Percentiles rank a stretch among this genome's conserved stretches.
Conservation (phyloP, 2,329 filamentous ascomycete species). For the Ophiosphaerella narmari region DNA sequence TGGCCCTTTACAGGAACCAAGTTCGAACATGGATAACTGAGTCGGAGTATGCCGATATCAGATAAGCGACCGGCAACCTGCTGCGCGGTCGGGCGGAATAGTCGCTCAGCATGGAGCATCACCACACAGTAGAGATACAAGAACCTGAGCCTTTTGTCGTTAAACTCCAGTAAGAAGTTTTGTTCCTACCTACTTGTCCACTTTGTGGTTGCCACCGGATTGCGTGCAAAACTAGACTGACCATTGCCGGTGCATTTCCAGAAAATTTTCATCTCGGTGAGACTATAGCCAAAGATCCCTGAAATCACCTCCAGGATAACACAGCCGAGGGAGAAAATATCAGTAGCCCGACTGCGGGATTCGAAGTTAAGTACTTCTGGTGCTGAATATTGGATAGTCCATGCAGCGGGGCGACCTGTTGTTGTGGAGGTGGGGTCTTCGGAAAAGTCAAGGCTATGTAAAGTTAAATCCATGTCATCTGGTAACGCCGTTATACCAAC, state of each 20-base stretch:
- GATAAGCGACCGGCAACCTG: slow-evolving; percentile 6
- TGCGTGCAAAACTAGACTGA: slow-evolving; percentile 16
- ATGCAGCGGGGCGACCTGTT: slow-evolving; percentile 12
- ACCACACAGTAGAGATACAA: no score
- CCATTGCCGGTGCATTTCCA: slow-evolving; percentile 15
- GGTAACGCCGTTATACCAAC: slow-evolving; percentile 1
- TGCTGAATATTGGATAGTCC: slow-evolving; percentile 20
- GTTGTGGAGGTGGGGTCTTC: slow-evolving; percentile 20
- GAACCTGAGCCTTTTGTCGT: no score
- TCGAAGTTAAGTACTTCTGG: slow-evolving; percentile 16
- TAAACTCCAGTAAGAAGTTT: not conserved
- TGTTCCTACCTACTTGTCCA: not conserved
- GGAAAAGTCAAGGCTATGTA: slow-evolving; percentile 17
- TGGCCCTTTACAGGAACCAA: not conserved
- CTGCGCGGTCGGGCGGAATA: slow-evolving; percentile 1
- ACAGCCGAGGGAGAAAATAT: slow-evolving; percentile 22
- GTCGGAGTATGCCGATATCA: not conserved
- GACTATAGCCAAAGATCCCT: slow-evolving; percentile 1
- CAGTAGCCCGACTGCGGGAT: slow-evolving; percentile 17
- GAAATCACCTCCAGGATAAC: slow-evolving; percentile 21
- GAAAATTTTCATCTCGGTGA: slow-evolving; percentile 2
- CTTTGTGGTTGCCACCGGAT: slow-evolving; percentile 6
- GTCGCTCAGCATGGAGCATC: slow-evolving; percentile 2
- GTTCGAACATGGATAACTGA: not conserved
- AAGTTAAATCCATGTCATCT: no score